These are phyloP conservation scores for Fusarium xyrophilum DNA, from an alignment of 2,329 filamentous ascomycete genomes.

Conservation along the genomic window DNA sequence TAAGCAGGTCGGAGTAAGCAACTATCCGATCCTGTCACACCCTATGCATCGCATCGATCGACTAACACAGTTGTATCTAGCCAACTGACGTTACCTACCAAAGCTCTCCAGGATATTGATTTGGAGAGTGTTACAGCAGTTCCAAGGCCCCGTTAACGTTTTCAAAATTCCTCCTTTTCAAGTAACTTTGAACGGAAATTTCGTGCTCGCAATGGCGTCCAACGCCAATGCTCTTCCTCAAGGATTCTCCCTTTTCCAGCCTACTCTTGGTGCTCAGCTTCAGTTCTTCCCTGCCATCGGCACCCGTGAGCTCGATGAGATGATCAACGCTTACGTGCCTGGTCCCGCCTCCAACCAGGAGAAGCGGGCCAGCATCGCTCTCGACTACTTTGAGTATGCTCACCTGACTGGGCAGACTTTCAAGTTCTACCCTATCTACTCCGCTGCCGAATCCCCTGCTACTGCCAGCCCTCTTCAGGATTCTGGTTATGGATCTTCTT, in stretches of 20 bases:
- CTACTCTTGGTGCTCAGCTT: constrained; percentile 61
- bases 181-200: constrained; percentile 9
- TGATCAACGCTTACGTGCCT: constrained; percentile 65
- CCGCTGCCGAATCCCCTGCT: constrained; percentile 52
- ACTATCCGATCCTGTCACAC: constrained; percentile 20
- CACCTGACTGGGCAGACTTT: constrained; percentile 62
- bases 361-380: constrained; percentile 63
- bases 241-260: constrained; percentile 68
- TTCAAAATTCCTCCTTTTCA: constrained; percentile 20
- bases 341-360: constrained; percentile 61
- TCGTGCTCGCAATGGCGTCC: constrained; percentile 38
- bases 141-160: neutral
- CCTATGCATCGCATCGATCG: neutral
- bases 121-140: constrained; percentile 16
- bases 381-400: constrained; percentile 65
- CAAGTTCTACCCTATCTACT: constrained; percentile 65
- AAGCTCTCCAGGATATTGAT: neutral
- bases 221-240: constrained; percentile 44
- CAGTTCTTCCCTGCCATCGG: constrained; percentile 73
- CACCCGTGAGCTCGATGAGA: constrained; percentile 64
- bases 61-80: constrained; percentile 18
- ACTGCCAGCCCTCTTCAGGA: constrained; percentile 51
- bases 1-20: constrained; percentile 38
- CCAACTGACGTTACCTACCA: constrained; percentile 3
- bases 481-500: constrained; percentile 56